Base-by-base conservation (phyloP, 2,329 filamentous ascomycete species). In the Lachnellula subtilissima region DNA sequence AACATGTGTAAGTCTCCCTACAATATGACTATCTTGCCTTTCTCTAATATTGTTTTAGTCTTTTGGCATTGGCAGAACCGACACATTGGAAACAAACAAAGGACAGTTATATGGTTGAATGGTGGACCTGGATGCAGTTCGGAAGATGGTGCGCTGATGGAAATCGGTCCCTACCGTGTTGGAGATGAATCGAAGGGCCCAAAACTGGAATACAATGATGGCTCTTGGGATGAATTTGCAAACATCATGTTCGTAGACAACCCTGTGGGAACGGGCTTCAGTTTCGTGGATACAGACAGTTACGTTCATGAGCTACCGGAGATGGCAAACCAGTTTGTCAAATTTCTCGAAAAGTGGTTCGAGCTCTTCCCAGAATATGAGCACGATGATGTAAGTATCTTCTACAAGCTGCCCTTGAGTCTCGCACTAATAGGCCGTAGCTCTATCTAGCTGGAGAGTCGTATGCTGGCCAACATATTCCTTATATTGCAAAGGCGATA, bases 11-110 rank as follows among this genome's bases (percentile, higher is more conserved):
- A 17, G 23, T 17, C 17, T 37, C 11, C 48, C 15, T 23, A 0
- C 19, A 15, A 22, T 39, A 25, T 15, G 17, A 12, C 22, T 2
- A 22, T 17, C 6, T 17, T 3, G 6, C 32, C 12, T 22, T 35
- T 14, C 3, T 48, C n/a, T 15, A 9, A 17, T 45, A 23, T 76
- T 99, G 17, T 99, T 97, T 12, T 32, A 48, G 45, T 48, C 79
- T 99, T 99, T 78, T 99, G 94, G 94, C 90, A 97, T 69, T 97
- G 89, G 71, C 85, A 96, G 71, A 97, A 97, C 71, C 83, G 89
- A 64, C 94, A 99, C 72, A 96, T 99, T 64, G 93, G 91, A 55
- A 89, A 97, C 70, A 84, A 82, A 65, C 89, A 94, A 71, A 84
- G 94, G 56, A 96, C 92, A 2, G 88, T 99, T 11, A 86, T 99